Percentiles rank a stretch among this genome's conserved stretches.
These are phyloP conservation scores for Podospora fimiseda DNA, from an alignment of 495 filamentous ascomycete species.

Conservation along the genomic window DNA sequence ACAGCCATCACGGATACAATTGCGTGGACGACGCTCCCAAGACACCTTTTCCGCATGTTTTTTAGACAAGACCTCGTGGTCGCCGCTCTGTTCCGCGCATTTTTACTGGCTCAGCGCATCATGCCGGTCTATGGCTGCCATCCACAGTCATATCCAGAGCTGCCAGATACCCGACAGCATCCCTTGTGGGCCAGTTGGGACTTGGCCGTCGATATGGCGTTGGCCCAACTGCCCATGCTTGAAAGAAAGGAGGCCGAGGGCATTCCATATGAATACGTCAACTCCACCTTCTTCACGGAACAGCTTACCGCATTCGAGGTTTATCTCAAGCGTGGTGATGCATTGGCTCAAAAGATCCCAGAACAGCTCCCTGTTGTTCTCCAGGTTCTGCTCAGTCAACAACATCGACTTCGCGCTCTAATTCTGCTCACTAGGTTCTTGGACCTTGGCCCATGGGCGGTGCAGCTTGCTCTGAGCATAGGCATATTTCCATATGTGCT, in stretches of 20 bases:
- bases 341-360: slow-evolving; percentile 74
- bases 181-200: slow-evolving; percentile 98
- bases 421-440: slow-evolving; percentile 91
- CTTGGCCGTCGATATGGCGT: slow-evolving; percentile 88
- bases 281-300: slow-evolving; percentile 93
- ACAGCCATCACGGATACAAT: slow-evolving; percentile 99
- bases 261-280: slow-evolving; percentile 80
- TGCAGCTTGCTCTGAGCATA: slow-evolving; percentile 91
- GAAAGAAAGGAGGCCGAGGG: slow-evolving; percentile 64
- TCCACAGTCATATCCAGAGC: slow-evolving; percentile 78
- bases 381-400: slow-evolving; percentile 92
- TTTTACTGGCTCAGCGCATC: slow-evolving; percentile 86
- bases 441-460: slow-evolving; percentile 94
- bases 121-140: slow-evolving; percentile 95
- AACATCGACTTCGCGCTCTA: slow-evolving; percentile 85
- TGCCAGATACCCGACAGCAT: slow-evolving; percentile 89
- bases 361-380: slow-evolving; percentile 95
- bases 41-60: slow-evolving; percentile 87
- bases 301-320: slow-evolving; percentile 97
- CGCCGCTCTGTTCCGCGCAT: slow-evolving; percentile 92
- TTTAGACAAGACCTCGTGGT: slow-evolving; percentile 99
- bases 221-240: slow-evolving; percentile 83
- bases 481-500: slow-evolving; percentile 98
- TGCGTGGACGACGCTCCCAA: slow-evolving; percentile 89
- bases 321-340: slow-evolving; percentile 79